A percentile compares a stretch with the other conserved stretches of the same genome.
Evolutionary conservation across 192 early-diverging fungal species (phyloP).

Genomic region (Lunasporangiospora selenospora): DNA sequence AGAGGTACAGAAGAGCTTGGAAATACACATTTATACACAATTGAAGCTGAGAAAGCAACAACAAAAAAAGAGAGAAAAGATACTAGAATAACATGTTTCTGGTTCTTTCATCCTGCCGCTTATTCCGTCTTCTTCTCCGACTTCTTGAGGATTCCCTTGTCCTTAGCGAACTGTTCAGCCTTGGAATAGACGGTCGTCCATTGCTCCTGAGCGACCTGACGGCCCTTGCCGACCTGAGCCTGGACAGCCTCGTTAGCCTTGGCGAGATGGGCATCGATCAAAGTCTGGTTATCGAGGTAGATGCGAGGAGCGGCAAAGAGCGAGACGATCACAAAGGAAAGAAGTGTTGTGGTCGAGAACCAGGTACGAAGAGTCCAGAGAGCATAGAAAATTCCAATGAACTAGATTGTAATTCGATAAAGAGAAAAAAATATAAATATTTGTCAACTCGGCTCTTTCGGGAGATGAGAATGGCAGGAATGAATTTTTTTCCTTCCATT

Average conservation of each 20-base stretch:
- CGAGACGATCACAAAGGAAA: constrained; percentile 26
- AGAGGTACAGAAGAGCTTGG: no score
- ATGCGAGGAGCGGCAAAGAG: constrained; percentile 33
- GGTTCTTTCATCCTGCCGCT: no score
- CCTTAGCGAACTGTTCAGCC: constrained; percentile 27
- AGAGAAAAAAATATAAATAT: no score
- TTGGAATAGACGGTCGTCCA: constrained; percentile 21
- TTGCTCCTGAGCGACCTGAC: constrained; percentile 18
- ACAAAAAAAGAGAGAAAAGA: no score
- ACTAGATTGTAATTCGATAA: no score
- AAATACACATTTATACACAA: no score
- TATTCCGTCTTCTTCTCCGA: constrained; percentile 24
- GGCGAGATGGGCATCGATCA: constrained; percentile 34
- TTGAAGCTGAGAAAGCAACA: no score
- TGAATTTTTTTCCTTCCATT: no score
- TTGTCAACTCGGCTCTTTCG: neutral
- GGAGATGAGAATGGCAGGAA: neutral
- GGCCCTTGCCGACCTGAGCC: constrained; percentile 23
- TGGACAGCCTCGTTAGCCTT: constrained; percentile 27
- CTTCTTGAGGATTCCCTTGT: constrained; percentile 38
- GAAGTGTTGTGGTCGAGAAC: constrained; percentile 38
- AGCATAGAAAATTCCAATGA: constrained; percentile 32
- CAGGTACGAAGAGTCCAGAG: constrained; percentile 47
- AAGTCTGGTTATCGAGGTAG: constrained; percentile 34
- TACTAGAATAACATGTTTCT: no score